Evolutionary conservation across 768 basidiomycete genomes (phyloP).

Genomic region (Boletus sp.): DNA sequence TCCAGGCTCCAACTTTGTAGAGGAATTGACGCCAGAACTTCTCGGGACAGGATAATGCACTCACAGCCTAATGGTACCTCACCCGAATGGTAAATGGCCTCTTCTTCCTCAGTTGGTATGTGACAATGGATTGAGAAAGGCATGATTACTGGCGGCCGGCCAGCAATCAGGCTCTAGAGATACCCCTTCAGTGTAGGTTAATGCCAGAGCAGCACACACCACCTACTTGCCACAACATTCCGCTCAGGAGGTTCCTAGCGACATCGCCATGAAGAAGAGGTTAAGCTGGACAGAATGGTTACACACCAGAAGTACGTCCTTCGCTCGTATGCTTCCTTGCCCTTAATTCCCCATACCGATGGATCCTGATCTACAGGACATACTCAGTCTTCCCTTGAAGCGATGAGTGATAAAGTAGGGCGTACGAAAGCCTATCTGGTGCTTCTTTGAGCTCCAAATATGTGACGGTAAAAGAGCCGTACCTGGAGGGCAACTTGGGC

Average conservation of each 20-base stretch:
- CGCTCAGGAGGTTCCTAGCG: conserved; percentile 41
- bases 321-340: conserved; percentile 51
- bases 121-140: conserved; percentile 45
- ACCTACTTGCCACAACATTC: conserved; percentile 45
- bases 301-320: conserved; percentile 51
- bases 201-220: not conserved
- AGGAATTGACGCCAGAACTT: not conserved
- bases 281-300: not conserved
- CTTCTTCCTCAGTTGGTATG: conserved; percentile 47
- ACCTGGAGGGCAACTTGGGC: conserved; percentile 49
- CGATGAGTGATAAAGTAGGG: not conserved
- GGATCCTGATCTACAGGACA: conserved; percentile 45
- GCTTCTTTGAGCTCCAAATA: not conserved
- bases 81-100: conserved; percentile 41
- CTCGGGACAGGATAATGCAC: conserved; percentile 16
- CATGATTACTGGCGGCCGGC: conserved; percentile 47
- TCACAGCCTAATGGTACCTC: conserved; percentile 46
- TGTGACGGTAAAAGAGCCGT: conserved; percentile 8
- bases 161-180: conserved; percentile 42
- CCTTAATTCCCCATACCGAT: conserved; percentile 48
- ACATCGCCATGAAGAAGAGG: not conserved
- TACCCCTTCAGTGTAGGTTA: not conserved
- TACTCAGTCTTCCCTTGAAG: conserved; percentile 4
- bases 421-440: conserved; percentile 17
- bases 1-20: conserved; percentile 47